phyloP scores from a whole-genome alignment of 169 alveolate genomes.

The Plasmodium cynomolgi region DNA sequence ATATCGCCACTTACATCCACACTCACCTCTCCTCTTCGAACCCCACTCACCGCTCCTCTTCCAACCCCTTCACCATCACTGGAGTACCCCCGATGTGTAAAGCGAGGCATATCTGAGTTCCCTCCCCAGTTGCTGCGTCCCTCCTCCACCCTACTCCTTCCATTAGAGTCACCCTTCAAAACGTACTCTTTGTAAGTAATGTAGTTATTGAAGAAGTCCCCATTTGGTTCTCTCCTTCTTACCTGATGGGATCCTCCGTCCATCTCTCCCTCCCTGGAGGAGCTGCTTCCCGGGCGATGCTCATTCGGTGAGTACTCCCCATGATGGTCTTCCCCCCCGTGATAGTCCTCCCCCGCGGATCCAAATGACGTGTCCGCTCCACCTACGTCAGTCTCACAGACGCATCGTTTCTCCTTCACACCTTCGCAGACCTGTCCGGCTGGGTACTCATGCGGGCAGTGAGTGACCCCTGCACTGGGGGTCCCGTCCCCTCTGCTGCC shows the following conservation, averaged over 20 bases:
- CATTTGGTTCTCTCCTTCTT: background rate
- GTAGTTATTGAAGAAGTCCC: conserved; percentile 3
- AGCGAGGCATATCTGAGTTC: background rate
- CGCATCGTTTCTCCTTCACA: background rate
- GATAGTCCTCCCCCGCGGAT: background rate
- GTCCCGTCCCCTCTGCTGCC: background rate
- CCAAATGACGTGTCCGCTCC: background rate
- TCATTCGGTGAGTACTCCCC: background rate
- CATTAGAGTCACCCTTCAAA: background rate
- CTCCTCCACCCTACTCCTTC: background rate
- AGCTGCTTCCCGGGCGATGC: background rate
- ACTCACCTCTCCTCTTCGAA: background rate
- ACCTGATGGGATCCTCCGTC: background rate
- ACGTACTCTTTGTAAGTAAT: conserved; percentile 36
- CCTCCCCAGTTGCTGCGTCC: background rate
- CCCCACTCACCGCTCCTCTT: background rate
- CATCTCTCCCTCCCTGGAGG: background rate
- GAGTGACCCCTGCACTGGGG: background rate
- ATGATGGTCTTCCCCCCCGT: background rate
- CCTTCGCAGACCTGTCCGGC: background rate
- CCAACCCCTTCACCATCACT: background rate
- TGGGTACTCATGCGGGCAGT: background rate
- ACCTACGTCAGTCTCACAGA: background rate
- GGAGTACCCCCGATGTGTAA: background rate
- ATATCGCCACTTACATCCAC: background rate